Conservation (phyloP, 1,284 basidiomycete species). For the Fomitopsis pinicola region DNA sequence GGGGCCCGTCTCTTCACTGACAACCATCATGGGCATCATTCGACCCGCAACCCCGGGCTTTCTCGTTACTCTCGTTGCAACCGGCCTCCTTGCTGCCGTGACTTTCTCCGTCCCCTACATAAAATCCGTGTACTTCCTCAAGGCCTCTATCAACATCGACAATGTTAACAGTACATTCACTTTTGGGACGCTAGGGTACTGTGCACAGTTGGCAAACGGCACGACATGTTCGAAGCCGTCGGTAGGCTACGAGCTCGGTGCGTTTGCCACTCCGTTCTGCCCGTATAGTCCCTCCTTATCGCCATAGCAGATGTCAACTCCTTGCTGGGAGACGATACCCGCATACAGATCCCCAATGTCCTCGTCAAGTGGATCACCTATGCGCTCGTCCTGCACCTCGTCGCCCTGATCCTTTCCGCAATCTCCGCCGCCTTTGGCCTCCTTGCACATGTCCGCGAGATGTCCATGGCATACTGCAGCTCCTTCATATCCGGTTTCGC, state of each 20-base stretch:
- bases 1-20: background rate
- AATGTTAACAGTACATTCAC: conserved; percentile 59
- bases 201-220: conserved; percentile 48
- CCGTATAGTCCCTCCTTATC: conserved; percentile 2
- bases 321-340: conserved; percentile 64
- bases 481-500: conserved; percentile 78
- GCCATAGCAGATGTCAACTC: conserved; percentile 64
- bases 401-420: conserved; percentile 72
- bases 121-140: conserved; percentile 83
- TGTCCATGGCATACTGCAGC: conserved; percentile 83
- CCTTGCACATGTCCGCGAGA: conserved; percentile 80
- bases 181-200: conserved; percentile 86
- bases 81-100: conserved; percentile 73
- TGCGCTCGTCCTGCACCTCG: conserved; percentile 82
- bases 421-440: conserved; percentile 74
- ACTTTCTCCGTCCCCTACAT: conserved; percentile 84
- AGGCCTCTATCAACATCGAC: conserved; percentile 55
- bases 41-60: conserved; percentile 85
- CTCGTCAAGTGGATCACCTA: conserved; percentile 90
- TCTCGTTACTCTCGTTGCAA: conserved; percentile 70
- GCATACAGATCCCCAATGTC: conserved; percentile 69
- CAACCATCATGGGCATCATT: conserved; percentile 46
- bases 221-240: conserved; percentile 74
- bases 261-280: conserved; percentile 25
- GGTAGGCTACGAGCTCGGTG: conserved; percentile 83